Conservation (phyloP, 2,329 filamentous ascomycete genomes). For the Trichoderma lentiforme region DNA sequence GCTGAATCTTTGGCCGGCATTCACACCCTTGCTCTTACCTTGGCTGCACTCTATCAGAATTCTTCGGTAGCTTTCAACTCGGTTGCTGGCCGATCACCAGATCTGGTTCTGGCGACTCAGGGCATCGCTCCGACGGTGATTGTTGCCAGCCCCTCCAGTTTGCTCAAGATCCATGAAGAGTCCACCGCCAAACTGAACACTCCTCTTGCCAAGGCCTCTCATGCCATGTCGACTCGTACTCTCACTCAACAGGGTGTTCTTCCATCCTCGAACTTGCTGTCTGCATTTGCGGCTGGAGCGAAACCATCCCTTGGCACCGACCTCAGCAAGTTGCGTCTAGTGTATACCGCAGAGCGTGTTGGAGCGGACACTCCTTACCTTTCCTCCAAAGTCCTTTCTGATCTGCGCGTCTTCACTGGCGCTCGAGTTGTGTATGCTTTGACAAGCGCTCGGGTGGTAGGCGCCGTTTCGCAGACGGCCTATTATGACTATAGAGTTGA, state of each 20-base stretch:
- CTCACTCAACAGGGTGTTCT: slow-evolving; percentile 70
- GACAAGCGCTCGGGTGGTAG: slow-evolving; percentile 77
- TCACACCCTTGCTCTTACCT: slow-evolving; percentile 74
- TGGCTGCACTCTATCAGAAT: slow-evolving; percentile 81
- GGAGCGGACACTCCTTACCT: slow-evolving; percentile 62
- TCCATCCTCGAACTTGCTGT: slow-evolving; percentile 49
- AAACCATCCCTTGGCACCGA: slow-evolving; percentile 57
- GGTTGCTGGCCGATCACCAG: slow-evolving; percentile 69
- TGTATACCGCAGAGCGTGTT: slow-evolving; percentile 74
- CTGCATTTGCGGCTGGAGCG: slow-evolving; percentile 55
- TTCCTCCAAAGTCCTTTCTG: slow-evolving; percentile 67
- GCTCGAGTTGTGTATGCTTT: slow-evolving; percentile 83
- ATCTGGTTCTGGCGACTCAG: slow-evolving; percentile 69
- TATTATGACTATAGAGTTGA: slow-evolving; percentile 78
- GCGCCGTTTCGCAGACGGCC: slow-evolving; percentile 81
- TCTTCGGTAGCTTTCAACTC: slow-evolving; percentile 85
- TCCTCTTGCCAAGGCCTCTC: slow-evolving; percentile 62
- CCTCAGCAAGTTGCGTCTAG: slow-evolving; percentile 72
- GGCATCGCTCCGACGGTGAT: slow-evolving; percentile 79
- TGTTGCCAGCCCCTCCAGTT: slow-evolving; percentile 70
- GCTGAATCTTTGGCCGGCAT: slow-evolving; percentile 76
- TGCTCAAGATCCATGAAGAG: slow-evolving; percentile 64
- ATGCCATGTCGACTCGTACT: slow-evolving; percentile 67
- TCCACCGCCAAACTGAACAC: slow-evolving; percentile 58
- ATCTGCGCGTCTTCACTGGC: slow-evolving; percentile 76